Conservation (phyloP, 179 eudicot species). For the Vitellaria paradoxa region DNA sequence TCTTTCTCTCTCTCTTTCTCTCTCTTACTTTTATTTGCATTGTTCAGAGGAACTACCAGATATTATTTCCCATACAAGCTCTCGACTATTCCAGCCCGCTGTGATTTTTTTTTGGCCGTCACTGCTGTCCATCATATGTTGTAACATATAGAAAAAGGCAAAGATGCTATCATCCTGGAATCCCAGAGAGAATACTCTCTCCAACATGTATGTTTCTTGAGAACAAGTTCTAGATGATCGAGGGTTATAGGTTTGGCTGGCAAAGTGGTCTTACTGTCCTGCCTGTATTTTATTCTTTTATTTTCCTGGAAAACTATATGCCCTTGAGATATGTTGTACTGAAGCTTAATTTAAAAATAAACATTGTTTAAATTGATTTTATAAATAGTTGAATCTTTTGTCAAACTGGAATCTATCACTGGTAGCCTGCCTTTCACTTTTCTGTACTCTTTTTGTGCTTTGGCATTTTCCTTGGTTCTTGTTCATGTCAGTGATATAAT, state of each 20-base stretch:
- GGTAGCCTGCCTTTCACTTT: too few species aligned
- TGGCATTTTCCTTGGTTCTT: not conserved
- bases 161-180: not conserved
- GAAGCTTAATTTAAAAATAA: not conserved
- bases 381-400: not conserved
- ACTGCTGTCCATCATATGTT: not conserved
- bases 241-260: not conserved
- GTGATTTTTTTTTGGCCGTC: not conserved
- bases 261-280: too few species aligned
- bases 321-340: not conserved
- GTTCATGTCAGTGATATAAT: not conserved
- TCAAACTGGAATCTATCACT: not conserved
- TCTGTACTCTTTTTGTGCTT: too few species aligned
- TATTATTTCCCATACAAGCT: slow-evolving; percentile 6
- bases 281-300: not conserved
- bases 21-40: not conserved
- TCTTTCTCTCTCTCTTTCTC: too few species aligned
- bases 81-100: not conserved
- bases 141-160: not conserved
- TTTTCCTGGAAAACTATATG: not conserved
- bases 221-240: not conserved
- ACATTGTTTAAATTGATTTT: not conserved
- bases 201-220: not conserved
- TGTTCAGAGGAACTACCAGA: not conserved
- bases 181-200: not conserved